Evolutionary conservation across 208 protist species (phyloP).

Genomic region (Leishmania turanica): DNA sequence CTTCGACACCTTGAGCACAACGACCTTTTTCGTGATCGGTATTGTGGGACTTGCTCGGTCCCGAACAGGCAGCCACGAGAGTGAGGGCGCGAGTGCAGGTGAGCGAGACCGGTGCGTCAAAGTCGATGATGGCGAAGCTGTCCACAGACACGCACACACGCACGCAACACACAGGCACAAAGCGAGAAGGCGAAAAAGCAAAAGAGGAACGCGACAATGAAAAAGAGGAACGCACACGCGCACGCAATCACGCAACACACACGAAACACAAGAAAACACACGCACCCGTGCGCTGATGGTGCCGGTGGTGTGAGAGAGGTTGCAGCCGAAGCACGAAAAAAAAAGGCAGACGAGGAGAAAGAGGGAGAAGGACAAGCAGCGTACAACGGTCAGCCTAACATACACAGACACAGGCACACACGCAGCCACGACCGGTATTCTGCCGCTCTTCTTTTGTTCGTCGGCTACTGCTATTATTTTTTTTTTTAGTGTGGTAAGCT

Average conservation of each 20-base stretch:
- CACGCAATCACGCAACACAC: not conserved
- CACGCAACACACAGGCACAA: not conserved
- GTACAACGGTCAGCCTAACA: not conserved
- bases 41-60: not conserved
- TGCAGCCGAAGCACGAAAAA: not conserved
- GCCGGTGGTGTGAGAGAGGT: not conserved
- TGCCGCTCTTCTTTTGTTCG: not conserved
- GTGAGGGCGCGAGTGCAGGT: not conserved
- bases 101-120: not conserved
- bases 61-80: not conserved
- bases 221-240: not conserved
- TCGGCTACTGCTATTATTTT: not conserved
- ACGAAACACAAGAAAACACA: not conserved
- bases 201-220: not conserved
- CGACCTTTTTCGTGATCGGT: not conserved
- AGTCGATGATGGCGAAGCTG: not conserved
- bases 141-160: not conserved
- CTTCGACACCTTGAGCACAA: not conserved
- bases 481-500: not conserved
- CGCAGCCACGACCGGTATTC: not conserved
- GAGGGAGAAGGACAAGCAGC: not conserved
- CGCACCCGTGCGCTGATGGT: not conserved
- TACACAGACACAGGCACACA: not conserved
- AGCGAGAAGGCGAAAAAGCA: not conserved
- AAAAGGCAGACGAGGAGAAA: not conserved